A percentile compares a stretch with the other conserved stretches of the same genome.
Conservation (phyloP, 805 yeast genomes). For the Sungouiella thailandica region DNA sequence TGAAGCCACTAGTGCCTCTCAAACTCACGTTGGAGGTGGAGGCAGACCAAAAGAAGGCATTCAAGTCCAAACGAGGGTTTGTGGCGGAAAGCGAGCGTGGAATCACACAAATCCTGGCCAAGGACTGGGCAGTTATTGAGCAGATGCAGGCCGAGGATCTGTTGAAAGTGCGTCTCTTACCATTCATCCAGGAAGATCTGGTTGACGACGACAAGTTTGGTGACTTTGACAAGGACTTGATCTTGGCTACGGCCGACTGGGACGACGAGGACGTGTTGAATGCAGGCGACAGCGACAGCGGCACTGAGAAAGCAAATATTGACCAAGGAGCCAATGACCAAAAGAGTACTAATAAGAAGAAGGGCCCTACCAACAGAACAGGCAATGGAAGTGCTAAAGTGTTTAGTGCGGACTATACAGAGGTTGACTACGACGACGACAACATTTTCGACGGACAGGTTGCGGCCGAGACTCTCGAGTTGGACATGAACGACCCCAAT, state of each 20-base stretch:
- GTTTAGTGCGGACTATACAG: too few relatives aligned
- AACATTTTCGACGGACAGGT: slow-evolving; percentile 68
- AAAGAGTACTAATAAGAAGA: too few relatives aligned
- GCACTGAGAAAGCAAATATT: not conserved
- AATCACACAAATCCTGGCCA: slow-evolving; percentile 21
- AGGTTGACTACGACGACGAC: slow-evolving; percentile 56
- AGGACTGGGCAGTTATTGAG: slow-evolving; percentile 29
- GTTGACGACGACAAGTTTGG: slow-evolving; percentile 34
- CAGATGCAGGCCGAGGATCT: slow-evolving; percentile 20
- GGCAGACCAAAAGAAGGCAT: slow-evolving; percentile 52
- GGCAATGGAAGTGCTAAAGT: too few relatives aligned
- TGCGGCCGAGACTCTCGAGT: slow-evolving; percentile 36
- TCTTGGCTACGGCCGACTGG: slow-evolving; percentile 76
- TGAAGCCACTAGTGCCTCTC: slow-evolving; percentile 52
- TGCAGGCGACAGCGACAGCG: slow-evolving; percentile 29
- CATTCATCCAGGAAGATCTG: slow-evolving; percentile 29
- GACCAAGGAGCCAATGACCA: too few relatives aligned
- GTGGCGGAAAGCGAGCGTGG: slow-evolving; percentile 3
- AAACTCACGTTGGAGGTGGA: slow-evolving; percentile 58
- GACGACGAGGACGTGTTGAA: slow-evolving; percentile 60
- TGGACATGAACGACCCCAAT: slow-evolving; percentile 87
- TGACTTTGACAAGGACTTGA: slow-evolving; percentile 47
- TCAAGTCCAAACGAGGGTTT: slow-evolving; percentile 30
- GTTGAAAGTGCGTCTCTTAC: slow-evolving; percentile 18
- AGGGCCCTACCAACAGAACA: not conserved